These are phyloP conservation scores for Senna siamea DNA, from an alignment of 306 rosid genomes.

Conservation along the genomic window DNA sequence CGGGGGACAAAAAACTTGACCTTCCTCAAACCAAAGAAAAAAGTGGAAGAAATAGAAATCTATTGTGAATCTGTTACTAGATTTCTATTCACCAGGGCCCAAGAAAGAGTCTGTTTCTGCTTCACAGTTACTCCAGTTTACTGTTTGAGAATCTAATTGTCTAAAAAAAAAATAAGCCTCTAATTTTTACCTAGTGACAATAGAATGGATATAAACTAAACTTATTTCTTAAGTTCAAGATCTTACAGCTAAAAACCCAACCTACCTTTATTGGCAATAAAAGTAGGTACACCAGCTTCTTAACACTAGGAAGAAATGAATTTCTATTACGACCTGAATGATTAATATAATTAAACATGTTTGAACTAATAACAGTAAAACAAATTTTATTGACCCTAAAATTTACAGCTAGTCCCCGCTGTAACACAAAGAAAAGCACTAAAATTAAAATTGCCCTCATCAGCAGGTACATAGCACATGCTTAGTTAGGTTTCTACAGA, in stretches of 20 bases:
- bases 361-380: neutral
- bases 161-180: neutral
- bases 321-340: neutral
- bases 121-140: too few relatives aligned
- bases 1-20: too few relatives aligned
- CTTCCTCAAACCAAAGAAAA: too few relatives aligned
- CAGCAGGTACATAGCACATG: neutral
- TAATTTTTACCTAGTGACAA: neutral
- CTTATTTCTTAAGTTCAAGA: neutral
- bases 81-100: too few relatives aligned
- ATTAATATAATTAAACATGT: neutral
- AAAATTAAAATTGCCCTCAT: neutral
- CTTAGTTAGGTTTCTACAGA: neutral
- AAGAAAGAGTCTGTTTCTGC: too few relatives aligned
- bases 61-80: too few relatives aligned
- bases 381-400: too few relatives aligned
- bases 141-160: too few relatives aligned
- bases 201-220: slow-evolving; percentile 1
- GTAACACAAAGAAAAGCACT: slow-evolving; percentile 9
- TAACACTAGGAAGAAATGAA: neutral
- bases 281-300: neutral
- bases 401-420: too few relatives aligned
- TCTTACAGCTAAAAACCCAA: neutral
- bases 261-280: neutral
- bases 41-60: too few relatives aligned